Conservation (phyloP, 192 early-diverging fungal genomes). For the Diversispora eburnea region DNA sequence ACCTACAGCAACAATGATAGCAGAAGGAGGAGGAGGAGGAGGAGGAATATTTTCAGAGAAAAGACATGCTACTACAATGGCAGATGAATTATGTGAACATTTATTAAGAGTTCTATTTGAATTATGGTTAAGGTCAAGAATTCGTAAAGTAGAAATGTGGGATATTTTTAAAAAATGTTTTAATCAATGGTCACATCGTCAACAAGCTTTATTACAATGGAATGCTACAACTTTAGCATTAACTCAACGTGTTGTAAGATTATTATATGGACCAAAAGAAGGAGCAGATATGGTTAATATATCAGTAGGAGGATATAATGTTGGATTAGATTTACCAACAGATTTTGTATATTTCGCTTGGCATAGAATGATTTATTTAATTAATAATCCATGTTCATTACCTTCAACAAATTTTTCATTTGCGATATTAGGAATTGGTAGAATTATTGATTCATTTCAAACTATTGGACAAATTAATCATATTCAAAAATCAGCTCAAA, state of each 20-base stretch:
- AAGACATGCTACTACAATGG: constrained; percentile 51
- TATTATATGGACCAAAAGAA: constrained; percentile 65
- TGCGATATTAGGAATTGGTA: constrained; percentile 54
- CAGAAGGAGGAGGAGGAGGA: background rate
- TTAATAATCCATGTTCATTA: constrained; percentile 50
- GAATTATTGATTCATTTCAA: constrained; percentile 53
- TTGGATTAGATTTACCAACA: constrained; percentile 57
- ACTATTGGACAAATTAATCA: constrained; percentile 25
- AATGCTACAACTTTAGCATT: constrained; percentile 63
- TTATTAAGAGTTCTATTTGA: constrained; percentile 73
- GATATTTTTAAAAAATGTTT: constrained; percentile 67
- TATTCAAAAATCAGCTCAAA: background rate
- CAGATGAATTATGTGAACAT: constrained; percentile 71
- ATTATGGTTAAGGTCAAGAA: constrained; percentile 71
- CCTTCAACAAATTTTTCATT: constrained; percentile 47
- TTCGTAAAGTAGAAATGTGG: constrained; percentile 71
- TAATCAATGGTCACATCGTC: constrained; percentile 70
- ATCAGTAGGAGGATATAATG: constrained; percentile 49
- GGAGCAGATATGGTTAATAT: constrained; percentile 59
- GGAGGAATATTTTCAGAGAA: constrained; percentile 7
- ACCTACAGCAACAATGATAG: constrained; percentile 34
- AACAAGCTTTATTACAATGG: constrained; percentile 74
- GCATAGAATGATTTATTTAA: constrained; percentile 63
- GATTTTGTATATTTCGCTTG: constrained; percentile 72
- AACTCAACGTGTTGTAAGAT: constrained; percentile 60